Evolutionary conservation across 805 yeast genomes (phyloP), one percentile per base, ranked within the genome.

Genomic region (Aciculoconidium aculeatum): DNA sequence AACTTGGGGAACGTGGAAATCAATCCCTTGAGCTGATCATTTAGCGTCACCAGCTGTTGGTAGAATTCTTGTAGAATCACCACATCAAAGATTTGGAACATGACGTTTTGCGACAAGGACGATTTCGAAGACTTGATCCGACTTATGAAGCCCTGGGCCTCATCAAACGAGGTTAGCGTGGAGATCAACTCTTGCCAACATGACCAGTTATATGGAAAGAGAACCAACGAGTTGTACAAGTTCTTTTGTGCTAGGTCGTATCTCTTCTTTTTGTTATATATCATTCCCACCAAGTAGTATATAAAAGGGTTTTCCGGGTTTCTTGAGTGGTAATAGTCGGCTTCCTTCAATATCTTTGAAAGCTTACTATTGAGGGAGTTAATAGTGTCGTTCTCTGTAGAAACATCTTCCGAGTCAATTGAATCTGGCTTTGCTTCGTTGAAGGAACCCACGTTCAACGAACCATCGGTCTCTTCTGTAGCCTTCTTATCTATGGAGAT

Each of bases 181-280:
- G 74, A 61, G 8, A 76, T 59, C 21, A 92, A 61, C 48, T 90
- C 96, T 34, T 70, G 67, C 96, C 96, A 92, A 35, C 92, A 81
- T 31, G 88, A 73, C 98, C 98, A 92, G 52, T 90, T 90, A 52
- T 69, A 82, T 0, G 96, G 95, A 43, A 79, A 86, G 16, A 67
- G 28, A 14, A 68, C 60, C 9, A 90, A 48, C 1, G 96, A 80
- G 26, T 65, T 66, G 17, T 76, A 61, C 17, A 88, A 66, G 25
- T 62, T 61, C 14, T 69, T 62, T 34, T 79, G 76, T 0, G 96
- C 96, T 19, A 61, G 51, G 2, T 58, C 41, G n/a, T 57, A 55
- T 39, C 80, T 76, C 27, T 77, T 76, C 43, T 79, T 79, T 42
- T 75, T 78, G 31, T 76, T 58, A 26, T 78, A 60, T 1, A 83